Evolutionary conservation across 2,329 filamentous ascomycete genomes (phyloP).

Genomic region (Colletotrichum sp.): DNA sequence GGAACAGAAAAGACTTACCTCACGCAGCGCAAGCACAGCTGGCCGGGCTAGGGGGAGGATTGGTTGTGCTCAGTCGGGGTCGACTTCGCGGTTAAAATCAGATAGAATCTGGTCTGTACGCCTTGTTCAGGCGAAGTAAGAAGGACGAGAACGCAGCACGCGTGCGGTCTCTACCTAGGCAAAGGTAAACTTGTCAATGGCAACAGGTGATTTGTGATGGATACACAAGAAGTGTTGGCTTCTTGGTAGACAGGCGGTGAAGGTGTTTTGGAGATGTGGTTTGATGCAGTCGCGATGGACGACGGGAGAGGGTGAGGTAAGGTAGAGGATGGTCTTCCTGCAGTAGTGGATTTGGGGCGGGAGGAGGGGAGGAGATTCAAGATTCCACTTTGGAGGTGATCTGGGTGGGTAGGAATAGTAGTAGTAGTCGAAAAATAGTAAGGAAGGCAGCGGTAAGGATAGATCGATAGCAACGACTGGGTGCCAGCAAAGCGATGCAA

Average conservation of each 20-base stretch:
- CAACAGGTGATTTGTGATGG: background rate
- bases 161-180: conserved; percentile 21
- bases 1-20: conserved; percentile 57
- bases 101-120: conserved; percentile 24
- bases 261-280: background rate
- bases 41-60: conserved; percentile 66
- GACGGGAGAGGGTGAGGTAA: background rate
- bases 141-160: conserved; percentile 4
- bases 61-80: conserved; percentile 54
- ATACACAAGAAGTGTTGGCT: conserved; percentile 6
- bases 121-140: conserved; percentile 37
- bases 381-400: conserved; percentile 21
- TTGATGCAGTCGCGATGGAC: conserved; percentile 7
- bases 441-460: background rate
- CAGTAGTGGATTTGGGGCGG: conserved; percentile 18
- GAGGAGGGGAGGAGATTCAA: conserved; percentile 21
- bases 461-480: background rate
- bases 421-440: background rate
- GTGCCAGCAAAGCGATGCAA: background rate
- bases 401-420: conserved; percentile 16
- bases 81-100: conserved; percentile 38
- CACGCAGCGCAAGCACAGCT: conserved; percentile 83
- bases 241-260: background rate
- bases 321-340: conserved; percentile 10
- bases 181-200: conserved; percentile 21